These are phyloP conservation scores for Heliamphora pulchella DNA, from an alignment of 179 eudicot species.

Conservation along the genomic window DNA sequence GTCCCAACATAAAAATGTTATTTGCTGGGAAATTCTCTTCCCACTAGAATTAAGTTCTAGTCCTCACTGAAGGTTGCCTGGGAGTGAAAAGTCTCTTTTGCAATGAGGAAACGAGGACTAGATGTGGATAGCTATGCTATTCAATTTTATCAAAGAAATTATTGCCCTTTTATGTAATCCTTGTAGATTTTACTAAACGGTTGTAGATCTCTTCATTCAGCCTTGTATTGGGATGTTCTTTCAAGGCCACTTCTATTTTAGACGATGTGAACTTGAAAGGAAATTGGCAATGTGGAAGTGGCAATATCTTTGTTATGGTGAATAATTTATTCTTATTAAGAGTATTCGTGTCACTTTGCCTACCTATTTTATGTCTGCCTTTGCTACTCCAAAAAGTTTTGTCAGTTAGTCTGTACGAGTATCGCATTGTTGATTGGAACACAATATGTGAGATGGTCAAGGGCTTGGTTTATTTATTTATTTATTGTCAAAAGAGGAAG, in stretches of 20 bases:
- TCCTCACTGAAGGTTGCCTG: slow-evolving; percentile 9
- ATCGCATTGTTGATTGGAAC: no score
- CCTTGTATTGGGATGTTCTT: slow-evolving; percentile 2
- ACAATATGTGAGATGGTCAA: no score
- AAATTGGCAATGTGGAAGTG: not conserved
- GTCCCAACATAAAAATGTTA: not conserved
- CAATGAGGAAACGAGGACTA: not conserved
- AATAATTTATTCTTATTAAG: not conserved
- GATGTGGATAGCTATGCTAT: not conserved
- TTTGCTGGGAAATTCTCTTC: not conserved
- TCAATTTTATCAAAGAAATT: not conserved
- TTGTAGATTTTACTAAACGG: not conserved
- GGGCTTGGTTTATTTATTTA: no score
- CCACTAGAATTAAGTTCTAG: not conserved
- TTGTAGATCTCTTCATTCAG: not conserved
- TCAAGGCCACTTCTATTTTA: not conserved
- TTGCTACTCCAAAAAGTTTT: no score
- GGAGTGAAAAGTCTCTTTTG: not conserved
- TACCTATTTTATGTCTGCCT: no score
- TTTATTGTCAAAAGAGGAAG: no score
- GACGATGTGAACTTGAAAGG: not conserved
- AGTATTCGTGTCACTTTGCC: not conserved
- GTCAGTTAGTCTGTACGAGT: no score
- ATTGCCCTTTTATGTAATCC: not conserved
- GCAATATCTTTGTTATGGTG: not conserved